Base-by-base conservation (phyloP, 2,329 filamentous ascomycete species). In the Diaporthe helianthi region DNA sequence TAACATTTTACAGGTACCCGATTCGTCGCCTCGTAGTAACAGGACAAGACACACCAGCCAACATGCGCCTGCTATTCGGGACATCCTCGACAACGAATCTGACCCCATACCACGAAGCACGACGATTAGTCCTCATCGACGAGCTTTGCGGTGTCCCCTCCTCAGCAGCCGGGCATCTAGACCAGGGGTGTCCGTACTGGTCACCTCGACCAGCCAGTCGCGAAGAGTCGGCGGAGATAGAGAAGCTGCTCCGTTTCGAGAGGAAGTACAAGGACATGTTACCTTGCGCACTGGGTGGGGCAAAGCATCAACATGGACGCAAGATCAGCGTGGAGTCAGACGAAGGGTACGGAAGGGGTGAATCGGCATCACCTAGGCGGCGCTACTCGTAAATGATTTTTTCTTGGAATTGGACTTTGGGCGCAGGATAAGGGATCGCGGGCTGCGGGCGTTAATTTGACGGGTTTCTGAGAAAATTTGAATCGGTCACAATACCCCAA, bases 1-100 rank as follows among this genome's bases (percentile, higher is more conserved):
- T 63, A 13, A 63, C 58, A 63, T 13, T 38, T 12, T 15, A 4
- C 4, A 49, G 58, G 58, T 63, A 63, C 12, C 58, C 58, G 0
- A n/a, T 63, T n/a, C 58, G 58, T 36, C 58, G 58, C 12, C 58
- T 63, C n/a, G 44, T 63, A 36, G 58, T 63, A 5, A 63, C 58
- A 26, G 58, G 58, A 12, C 58, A 63, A 36, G 58, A 63, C 58
- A 63, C 58, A 10, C 58, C 58, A 4, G 49, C 58, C 29, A 63
- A 63, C 44, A 63, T 63, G 58, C 58, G 58, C 4, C 44, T 63
- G 8, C 44, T 63, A 10, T 63, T 63, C 15, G 58, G 58, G 33
- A 63, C 58, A 26, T 63, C 58, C 10, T 63, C 58, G n/a, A 49
- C 24, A 2, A 36, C 41, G n/a, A 63, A 47, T 13, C 33, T 63